Evolutionary conservation across 495 filamentous ascomycete species (phyloP).

Genomic region (Hyaloscypha variabilis): DNA sequence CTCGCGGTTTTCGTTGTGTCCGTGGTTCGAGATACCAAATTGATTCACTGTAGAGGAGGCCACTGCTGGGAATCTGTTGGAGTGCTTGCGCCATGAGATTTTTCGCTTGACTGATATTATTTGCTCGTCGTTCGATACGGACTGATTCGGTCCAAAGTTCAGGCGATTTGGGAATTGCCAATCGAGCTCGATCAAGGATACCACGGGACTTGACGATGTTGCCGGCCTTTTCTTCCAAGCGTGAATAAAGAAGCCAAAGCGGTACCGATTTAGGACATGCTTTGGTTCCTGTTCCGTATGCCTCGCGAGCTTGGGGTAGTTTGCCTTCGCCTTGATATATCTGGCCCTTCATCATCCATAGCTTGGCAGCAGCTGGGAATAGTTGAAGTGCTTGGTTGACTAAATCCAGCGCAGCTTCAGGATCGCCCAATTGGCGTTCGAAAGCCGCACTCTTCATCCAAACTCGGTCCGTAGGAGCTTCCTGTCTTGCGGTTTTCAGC

Average conservation of each 20-base stretch:
- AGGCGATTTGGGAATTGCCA: constrained; percentile 80
- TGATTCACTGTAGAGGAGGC: constrained; percentile 87
- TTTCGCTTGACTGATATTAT: constrained; percentile 82
- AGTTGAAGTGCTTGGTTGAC: constrained; percentile 83
- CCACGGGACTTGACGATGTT: constrained; percentile 88
- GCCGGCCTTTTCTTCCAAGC: constrained; percentile 84
- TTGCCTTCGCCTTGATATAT: constrained; percentile 84
- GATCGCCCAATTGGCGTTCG: constrained; percentile 80
- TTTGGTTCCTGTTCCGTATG: constrained; percentile 86
- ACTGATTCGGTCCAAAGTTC: constrained; percentile 92
- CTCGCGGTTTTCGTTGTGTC: constrained; percentile 86
- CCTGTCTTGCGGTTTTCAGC: constrained; percentile 74
- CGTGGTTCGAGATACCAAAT: constrained; percentile 93
- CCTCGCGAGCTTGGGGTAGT: constrained; percentile 84
- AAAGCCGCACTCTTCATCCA: constrained; percentile 96
- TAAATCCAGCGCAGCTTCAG: constrained; percentile 79
- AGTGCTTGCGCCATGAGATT: constrained; percentile 89
- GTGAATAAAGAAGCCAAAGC: constrained; percentile 84
- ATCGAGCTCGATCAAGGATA: constrained; percentile 85
- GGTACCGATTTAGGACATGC: constrained; percentile 82
- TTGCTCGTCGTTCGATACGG: constrained; percentile 86
- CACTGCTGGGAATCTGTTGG: constrained; percentile 88
- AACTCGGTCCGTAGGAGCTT: constrained; percentile 91
- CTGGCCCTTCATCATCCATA: constrained; percentile 99
- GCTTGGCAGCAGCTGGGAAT: constrained; percentile 85